phyloP scores from a whole-genome alignment of 257 asterid genomes.

The Leonotis leonurus region DNA sequence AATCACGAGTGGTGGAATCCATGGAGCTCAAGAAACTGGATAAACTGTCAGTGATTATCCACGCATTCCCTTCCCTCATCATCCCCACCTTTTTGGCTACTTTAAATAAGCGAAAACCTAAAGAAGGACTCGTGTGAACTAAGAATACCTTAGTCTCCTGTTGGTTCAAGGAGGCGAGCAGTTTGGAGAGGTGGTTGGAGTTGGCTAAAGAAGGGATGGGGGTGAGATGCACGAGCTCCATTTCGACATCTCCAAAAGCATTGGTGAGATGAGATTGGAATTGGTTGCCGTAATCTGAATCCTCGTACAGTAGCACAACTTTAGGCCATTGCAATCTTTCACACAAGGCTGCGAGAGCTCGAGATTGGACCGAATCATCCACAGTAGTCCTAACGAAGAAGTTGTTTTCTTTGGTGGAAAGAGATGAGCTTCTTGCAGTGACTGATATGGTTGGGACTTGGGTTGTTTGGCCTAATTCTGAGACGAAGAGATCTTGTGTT shows the following conservation, averaged over 20 bases:
- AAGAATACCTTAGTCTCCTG: conserved; percentile 30
- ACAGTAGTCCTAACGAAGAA: conserved; percentile 14
- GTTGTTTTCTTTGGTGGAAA: background rate
- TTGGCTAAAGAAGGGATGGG: conserved; percentile 20
- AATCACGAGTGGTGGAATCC: conserved; percentile 22
- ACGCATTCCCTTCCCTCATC: conserved; percentile 44
- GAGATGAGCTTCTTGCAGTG: conserved; percentile 15
- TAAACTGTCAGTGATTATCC: conserved; percentile 45
- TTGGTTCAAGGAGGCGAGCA: conserved; percentile 3
- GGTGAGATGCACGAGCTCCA: conserved; percentile 4
- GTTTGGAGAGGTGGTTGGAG: conserved; percentile 9
- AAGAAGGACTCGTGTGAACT: conserved; percentile 36
- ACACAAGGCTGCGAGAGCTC: conserved; percentile 42
- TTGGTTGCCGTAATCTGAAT: conserved; percentile 21
- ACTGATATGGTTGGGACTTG: conserved; percentile 23
- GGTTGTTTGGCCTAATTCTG: conserved; percentile 21
- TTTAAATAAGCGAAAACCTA: conserved; percentile 28
- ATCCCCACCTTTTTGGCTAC: conserved; percentile 23
- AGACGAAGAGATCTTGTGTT: conserved; percentile 12
- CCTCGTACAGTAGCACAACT: conserved; percentile 33
- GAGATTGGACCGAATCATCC: conserved; percentile 24
- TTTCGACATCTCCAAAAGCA: conserved; percentile 23
- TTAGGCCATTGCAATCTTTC: conserved; percentile 30
- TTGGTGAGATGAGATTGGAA: conserved; percentile 25
- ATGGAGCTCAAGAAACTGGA: conserved; percentile 35